Evolutionary conservation across 768 basidiomycete species (phyloP).

Genomic region (Podaxis carcinomalis): DNA sequence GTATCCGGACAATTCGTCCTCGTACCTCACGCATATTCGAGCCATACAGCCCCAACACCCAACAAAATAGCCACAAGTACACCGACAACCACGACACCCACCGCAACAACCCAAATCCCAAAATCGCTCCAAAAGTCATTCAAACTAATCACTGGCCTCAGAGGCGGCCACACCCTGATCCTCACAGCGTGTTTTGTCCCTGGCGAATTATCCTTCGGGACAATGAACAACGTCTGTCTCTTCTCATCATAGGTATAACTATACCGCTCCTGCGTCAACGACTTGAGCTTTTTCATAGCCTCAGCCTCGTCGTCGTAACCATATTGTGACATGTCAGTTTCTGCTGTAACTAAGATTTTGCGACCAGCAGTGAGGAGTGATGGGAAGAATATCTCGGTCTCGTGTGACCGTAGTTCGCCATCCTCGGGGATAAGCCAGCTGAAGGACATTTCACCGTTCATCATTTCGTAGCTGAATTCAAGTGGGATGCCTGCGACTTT

Average conservation of each 20-base stretch:
- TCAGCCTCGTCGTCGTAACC: not conserved
- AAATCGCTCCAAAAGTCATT: slow-evolving; percentile 69
- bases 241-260: slow-evolving; percentile 54
- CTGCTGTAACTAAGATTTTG: slow-evolving; percentile 53
- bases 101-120: slow-evolving; percentile 19
- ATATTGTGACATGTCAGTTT: slow-evolving; percentile 21
- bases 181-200: slow-evolving; percentile 44
- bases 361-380: slow-evolving; percentile 49
- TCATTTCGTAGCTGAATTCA: slow-evolving; percentile 73
- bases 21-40: not conserved
- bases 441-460: slow-evolving; percentile 59
- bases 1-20: not conserved
- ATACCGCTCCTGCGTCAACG: slow-evolving; percentile 32
- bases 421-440: slow-evolving; percentile 42
- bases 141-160: slow-evolving; percentile 41
- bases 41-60: not conserved
- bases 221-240: slow-evolving; percentile 73
- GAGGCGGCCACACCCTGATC: slow-evolving; percentile 53
- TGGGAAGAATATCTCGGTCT: slow-evolving; percentile 85
- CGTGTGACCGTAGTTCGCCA: slow-evolving; percentile 31
- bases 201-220: slow-evolving; percentile 37
- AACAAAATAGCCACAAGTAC: slow-evolving; percentile 12
- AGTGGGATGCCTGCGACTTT: slow-evolving; percentile 86
- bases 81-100: slow-evolving; percentile 16
- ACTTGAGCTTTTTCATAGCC: not conserved